phyloP scores from a whole-genome alignment of 768 basidiomycete species.

The Holtermannia corniformis region DNA sequence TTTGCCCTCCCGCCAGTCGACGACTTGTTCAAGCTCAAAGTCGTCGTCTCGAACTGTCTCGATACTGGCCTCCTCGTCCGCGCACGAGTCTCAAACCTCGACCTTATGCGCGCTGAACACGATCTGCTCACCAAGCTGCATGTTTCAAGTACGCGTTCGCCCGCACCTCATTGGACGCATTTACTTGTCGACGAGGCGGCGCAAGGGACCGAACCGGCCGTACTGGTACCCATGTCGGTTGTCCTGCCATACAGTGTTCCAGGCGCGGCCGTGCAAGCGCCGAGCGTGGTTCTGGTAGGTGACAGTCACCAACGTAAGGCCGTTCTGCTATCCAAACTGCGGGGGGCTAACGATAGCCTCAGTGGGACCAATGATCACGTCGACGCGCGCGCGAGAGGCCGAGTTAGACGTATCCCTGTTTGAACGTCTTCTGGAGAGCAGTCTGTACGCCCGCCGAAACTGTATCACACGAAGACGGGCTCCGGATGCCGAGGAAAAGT shows the following conservation, averaged over 20 bases:
- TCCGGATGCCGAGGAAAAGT: neutral
- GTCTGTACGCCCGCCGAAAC: constrained; percentile 13
- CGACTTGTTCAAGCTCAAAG: constrained; percentile 28
- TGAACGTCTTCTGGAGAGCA: constrained; percentile 36
- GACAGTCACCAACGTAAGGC: constrained; percentile 36
- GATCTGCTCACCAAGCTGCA: constrained; percentile 7
- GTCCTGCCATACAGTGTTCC: constrained; percentile 11
- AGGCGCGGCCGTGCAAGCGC: neutral
- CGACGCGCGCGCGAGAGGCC: constrained; percentile 21
- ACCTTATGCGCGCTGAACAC: constrained; percentile 27
- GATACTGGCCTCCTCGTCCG: constrained; percentile 35
- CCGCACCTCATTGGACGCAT: constrained; percentile 39
- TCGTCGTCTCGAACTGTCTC: constrained; percentile 33
- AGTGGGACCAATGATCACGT: constrained; percentile 39
- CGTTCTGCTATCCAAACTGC: neutral
- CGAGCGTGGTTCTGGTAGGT: constrained; percentile 38
- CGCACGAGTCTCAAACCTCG: constrained; percentile 28
- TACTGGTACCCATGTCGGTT: constrained; percentile 32
- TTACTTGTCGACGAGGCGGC: constrained; percentile 43
- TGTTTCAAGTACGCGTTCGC: constrained; percentile 2
- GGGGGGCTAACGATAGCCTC: neutral
- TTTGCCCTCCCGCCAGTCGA: constrained; percentile 25
- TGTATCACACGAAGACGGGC: neutral
- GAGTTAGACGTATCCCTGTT: constrained; percentile 41
- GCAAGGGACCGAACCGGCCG: constrained; percentile 41